phyloP scores from a whole-genome alignment of 352 stramenopile species.

The Salisapilia sapeloensis region DNA sequence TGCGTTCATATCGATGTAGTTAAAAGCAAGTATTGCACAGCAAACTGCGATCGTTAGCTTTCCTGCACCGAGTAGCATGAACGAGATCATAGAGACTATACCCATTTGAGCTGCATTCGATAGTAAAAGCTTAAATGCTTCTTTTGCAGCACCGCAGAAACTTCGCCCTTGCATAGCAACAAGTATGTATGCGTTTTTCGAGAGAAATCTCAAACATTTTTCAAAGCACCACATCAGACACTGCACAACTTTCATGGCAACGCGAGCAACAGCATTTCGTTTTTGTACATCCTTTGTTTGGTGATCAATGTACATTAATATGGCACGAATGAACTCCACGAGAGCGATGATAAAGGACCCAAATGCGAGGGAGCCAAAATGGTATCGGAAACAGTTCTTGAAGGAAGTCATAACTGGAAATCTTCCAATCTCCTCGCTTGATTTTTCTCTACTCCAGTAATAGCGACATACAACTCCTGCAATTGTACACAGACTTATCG shows the following conservation, averaged over 20 bases:
- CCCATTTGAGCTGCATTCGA: slow-evolving; percentile 79
- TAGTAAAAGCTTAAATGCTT: slow-evolving; percentile 88
- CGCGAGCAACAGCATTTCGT: slow-evolving; percentile 61
- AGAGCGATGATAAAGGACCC: slow-evolving; percentile 92
- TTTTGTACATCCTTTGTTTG: slow-evolving; percentile 77
- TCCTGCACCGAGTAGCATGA: slow-evolving; percentile 84
- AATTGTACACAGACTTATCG: slow-evolving; percentile 90
- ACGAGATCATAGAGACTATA: slow-evolving; percentile 80
- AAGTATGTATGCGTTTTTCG: slow-evolving; percentile 92
- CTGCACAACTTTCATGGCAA: slow-evolving; percentile 73
- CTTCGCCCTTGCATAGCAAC: slow-evolving; percentile 59
- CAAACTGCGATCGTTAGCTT: slow-evolving; percentile 72
- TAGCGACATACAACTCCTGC: slow-evolving; percentile 82
- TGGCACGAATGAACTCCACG: slow-evolving; percentile 87
- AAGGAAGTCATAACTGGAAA: slow-evolving; percentile 50
- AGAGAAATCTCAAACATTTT: slow-evolving; percentile 94
- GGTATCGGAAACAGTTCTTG: slow-evolving; percentile 80
- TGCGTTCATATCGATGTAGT: slow-evolving; percentile 34
- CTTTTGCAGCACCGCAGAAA: slow-evolving; percentile 78
- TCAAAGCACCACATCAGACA: slow-evolving; percentile 92
- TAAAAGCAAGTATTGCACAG: slow-evolving; percentile 35
- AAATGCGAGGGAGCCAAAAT: slow-evolving; percentile 92
- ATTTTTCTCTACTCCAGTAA: slow-evolving; percentile 85
- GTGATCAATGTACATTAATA: slow-evolving; percentile 86
- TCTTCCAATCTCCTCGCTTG: slow-evolving; percentile 31